Evolutionary conservation across 495 filamentous ascomycete genomes (phyloP), one percentile per base, ranked within the genome.

Genomic region (Penicillium ochrochloron): DNA sequence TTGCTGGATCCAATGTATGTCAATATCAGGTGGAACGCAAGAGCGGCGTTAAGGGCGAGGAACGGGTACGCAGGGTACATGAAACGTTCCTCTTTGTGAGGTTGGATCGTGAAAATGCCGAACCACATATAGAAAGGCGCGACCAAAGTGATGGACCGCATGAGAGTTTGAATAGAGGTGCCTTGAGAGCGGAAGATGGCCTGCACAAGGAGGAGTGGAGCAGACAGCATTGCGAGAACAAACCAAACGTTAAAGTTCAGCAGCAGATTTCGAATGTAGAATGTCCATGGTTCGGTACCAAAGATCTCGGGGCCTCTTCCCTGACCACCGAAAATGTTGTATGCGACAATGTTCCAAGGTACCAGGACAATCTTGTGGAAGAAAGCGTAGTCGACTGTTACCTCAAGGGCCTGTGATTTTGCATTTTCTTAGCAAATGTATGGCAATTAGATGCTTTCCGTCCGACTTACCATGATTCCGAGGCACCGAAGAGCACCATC

Each of bases 221-320:
- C 78, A 1, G 90, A 85, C 21, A 86, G 69, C n/a, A 97, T 73
- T 12, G 95, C 94, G 11, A 98, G 83, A 14, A 92, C 67, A 66
- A 97, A 94, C 90, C 94, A 97, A 46, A 94, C 73, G 68, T 97
- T 97, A 84, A 98, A 98, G 79, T 99, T 99, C 62, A 99, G 81
- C 27, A 90, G 76, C 19, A 98, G 84, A 70, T 99, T 99, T 68
- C 88, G 89, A 65, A 97, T 80, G 75, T 99, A 99, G 76, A 98
- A 99, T 44, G 91, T 88, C 96, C 95, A 97, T 34, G 94, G 92
- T 71, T 99, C 96, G 21, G 92, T 96, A 29, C 96, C 96, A 72
- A 97, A 99, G 59, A 99, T 95, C 56, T 95, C 84, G 1, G 96
- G 96, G 0, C 96, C 96, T 72, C 83, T 84, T 46, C 87, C 89